Evolutionary conservation across 345 rosid genomes (phyloP), one percentile per base, ranked within the genome.

Genomic region (Linum usitatissimum): DNA sequence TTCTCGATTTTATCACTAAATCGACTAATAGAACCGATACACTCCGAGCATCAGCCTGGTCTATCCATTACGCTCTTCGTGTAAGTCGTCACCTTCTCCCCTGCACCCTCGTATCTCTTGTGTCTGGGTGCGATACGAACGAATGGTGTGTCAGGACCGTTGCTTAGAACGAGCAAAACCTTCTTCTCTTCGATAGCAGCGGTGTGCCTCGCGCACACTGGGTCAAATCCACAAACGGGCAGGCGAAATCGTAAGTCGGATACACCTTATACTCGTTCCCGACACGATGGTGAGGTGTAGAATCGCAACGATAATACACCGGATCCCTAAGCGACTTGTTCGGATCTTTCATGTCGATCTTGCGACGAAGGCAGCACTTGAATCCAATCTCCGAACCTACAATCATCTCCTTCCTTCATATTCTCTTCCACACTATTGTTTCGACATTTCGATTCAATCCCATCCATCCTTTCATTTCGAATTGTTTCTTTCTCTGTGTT

Each of bases 221-320:
- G 99, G 77, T 93, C 99, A 12, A 93, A 74, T 87, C 99, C 4
- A 87, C 90, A 80, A 80, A 90, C 1, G 99, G 99, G 67, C 99
- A 93, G 40, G 97, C 99, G 80, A 93, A 93, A 75, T 93, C 99
- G 73, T 93, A 93, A 18, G 97, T 93, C 15, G 99, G 99, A 67
- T 90, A 93, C 31, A 93, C 1, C 76, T 84, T 90, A 66, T 90
- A 93, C 74, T 82, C 86, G 66, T 84, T 61, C 4, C 97, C 99
- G 45, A 93, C 82, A 21, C 97, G 82, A 65, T 93, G 99, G 71
- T 87, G 97, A 66, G 99, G 76, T 66, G 83, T 64, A 61, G 94
- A 94, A 73, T 93, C 83, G 78, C 97, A 93, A 21, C 96, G 86
- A 53, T 90, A 93, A 63, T 93, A 93, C 42, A 93, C 99, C 0